These are phyloP conservation scores for Podila epicladia DNA, from an alignment of 192 early-diverging fungal genomes.

Conservation along the genomic window DNA sequence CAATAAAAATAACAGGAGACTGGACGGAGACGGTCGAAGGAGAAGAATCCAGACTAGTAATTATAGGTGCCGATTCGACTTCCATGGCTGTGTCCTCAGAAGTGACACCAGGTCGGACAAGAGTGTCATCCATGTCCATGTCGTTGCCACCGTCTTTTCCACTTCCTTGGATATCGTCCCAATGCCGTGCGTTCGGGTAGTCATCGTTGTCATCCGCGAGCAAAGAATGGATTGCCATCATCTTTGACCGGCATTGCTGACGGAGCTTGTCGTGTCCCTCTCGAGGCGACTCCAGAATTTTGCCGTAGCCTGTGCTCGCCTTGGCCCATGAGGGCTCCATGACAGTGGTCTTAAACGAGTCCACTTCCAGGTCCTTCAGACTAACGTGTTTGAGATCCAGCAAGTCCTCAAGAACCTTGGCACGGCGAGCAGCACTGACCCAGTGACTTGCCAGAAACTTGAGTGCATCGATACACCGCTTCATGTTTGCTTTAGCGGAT, in stretches of 20 bases:
- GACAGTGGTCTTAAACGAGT: constrained; percentile 25
- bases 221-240: constrained; percentile 51
- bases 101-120: no score
- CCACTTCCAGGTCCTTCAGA: constrained; percentile 35
- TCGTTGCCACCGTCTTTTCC: no score
- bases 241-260: constrained; percentile 41
- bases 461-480: constrained; percentile 45
- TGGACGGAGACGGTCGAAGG: no score
- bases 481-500: constrained; percentile 39
- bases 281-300: constrained; percentile 10
- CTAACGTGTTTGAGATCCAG: constrained; percentile 48
- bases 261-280: constrained; percentile 35
- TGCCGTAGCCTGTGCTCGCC: constrained; percentile 9
- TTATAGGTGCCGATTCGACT: no score
- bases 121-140: no score
- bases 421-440: constrained; percentile 42
- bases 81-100: no score
- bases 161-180: no score
- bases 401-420: constrained; percentile 45
- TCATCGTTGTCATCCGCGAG: constrained; percentile 30
- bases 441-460: constrained; percentile 36
- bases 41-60: no score
- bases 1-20: no score
- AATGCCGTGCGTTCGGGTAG: no score
- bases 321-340: constrained; percentile 27